phyloP scores from a whole-genome alignment of 331 rosid species.

The Arachis monticola region DNA sequence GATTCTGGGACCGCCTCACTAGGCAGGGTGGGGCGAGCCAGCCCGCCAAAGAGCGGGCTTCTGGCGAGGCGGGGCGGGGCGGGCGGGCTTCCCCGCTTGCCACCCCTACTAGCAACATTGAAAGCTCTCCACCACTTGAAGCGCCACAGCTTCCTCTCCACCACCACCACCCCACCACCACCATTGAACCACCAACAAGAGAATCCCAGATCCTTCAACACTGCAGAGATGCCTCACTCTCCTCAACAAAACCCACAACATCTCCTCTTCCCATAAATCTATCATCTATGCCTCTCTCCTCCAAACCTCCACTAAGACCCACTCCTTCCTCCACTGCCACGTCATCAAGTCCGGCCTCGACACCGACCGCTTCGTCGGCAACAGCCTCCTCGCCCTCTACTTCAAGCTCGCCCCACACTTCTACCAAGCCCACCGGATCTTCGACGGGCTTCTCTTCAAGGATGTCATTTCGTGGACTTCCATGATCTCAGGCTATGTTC shows the following conservation, averaged over 20 bases:
- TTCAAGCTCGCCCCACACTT: conserved; percentile 61
- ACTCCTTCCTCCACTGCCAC: conserved; percentile 68
- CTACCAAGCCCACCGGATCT: conserved; percentile 58
- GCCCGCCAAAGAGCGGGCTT: too few species aligned
- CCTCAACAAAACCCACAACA: conserved; percentile 36
- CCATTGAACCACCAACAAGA: conserved; percentile 16
- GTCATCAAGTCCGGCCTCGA: conserved; percentile 74
- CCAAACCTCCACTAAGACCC: conserved; percentile 58
- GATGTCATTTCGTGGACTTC: conserved; percentile 91
- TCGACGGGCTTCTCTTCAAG: conserved; percentile 57
- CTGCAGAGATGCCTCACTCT: conserved; percentile 54
- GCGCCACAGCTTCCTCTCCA: conserved; percentile 57
- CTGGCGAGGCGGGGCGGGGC: too few species aligned
- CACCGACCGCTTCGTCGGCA: conserved; percentile 77
- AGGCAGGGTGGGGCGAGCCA: too few species aligned
- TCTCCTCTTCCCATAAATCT: conserved; percentile 47
- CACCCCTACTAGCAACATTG: too few species aligned
- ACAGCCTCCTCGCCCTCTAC: conserved; percentile 75
- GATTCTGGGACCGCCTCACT: too few species aligned
- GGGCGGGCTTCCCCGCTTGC: too few species aligned
- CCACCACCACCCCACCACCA: conserved; percentile 25
- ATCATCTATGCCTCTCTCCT: conserved; percentile 69
- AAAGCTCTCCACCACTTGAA: conserved; percentile 21
- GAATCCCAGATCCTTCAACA: conserved; percentile 55
- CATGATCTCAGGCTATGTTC: conserved; percentile 70